Evolutionary conservation across 345 rosid species (phyloP).

Genomic region (Eucalyptus polybractea): DNA sequence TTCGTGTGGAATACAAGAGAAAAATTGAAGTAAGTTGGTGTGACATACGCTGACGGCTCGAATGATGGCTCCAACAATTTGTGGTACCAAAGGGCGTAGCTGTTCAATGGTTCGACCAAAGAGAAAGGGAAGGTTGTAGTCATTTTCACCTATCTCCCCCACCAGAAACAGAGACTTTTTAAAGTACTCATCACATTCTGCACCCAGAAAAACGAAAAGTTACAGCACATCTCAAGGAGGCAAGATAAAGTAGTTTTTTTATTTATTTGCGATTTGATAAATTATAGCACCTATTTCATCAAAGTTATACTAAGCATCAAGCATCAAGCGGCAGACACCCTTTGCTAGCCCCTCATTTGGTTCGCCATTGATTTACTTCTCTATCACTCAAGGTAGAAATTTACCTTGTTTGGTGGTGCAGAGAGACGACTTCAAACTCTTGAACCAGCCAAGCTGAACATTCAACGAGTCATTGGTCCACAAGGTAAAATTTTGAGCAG

Average conservation of each 20-base stretch:
- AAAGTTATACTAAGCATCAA: neutral
- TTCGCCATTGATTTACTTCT: neutral
- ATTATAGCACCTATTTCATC: neutral
- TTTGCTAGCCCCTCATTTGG: neutral
- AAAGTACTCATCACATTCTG: constrained; percentile 36
- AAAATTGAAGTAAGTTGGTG: neutral
- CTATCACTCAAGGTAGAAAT: neutral
- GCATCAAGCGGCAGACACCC: neutral
- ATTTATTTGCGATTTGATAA: neutral
- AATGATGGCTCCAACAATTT: constrained; percentile 21
- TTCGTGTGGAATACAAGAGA: neutral
- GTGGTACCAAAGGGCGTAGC: constrained; percentile 20
- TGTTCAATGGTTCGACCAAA: constrained; percentile 17
- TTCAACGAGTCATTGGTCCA: constrained; percentile 31
- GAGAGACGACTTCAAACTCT: constrained; percentile 31
- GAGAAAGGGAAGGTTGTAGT: constrained; percentile 30
- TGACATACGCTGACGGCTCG: neutral
- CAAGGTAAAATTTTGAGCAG: constrained; percentile 9
- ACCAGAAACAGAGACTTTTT: constrained; percentile 43
- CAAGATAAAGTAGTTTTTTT: neutral
- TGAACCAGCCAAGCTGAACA: constrained; percentile 48
- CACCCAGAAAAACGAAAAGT: neutral
- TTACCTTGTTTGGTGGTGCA: constrained; percentile 29
- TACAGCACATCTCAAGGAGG: neutral
- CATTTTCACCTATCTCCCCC: constrained; percentile 69